Evolutionary conservation across 1,139 yeast genomes (phyloP), one percentile per base, ranked within the genome.

Genomic region (Candida glucosophila): DNA sequence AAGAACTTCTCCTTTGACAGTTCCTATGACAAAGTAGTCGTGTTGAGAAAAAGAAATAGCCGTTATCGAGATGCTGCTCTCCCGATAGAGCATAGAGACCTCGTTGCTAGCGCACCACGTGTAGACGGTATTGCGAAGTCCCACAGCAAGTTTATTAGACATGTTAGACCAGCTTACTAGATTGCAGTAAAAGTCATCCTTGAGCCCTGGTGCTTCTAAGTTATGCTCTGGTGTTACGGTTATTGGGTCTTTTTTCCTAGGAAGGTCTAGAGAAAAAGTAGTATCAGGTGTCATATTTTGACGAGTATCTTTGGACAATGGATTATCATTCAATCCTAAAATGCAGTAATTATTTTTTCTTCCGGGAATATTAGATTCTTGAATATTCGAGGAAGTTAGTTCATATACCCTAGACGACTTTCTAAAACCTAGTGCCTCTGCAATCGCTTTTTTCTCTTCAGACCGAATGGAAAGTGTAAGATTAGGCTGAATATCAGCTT

Each of bases 181-280:
- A 41, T 82, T 81, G 1, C 85, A 68, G 49, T 86, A 86, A 46
- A 77, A 86, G 47, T 86, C 95, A 43, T 83, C 79, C 31, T 80
- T 58, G 27, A 86, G 52, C 0, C 76, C 75, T 0, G 88, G 90
- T 0, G 93, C 93, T 43, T 78, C 85, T 13, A 83, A 49, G 14
- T 28, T 28, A 22, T 26, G 30, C 19, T 32, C 20, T 15, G 32
- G 26, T 20, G 20, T 29, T 15, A 27, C 16, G 24, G 23, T 29
- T 31, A 12, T 25, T 20, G 15, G 30, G 20, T 15, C 29, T 15
- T 26, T 20, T 24, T 32, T 11, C 23, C 26, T 16, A 27, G 24
- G 33, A 7, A 15, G 23, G 5, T 20, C 19, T 14, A 30, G 36
- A 6, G 25, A 25, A 9, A 22, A 14, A 14, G 11, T 11, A 2